phyloP scores from a whole-genome alignment of 257 asterid genomes.

The Echium plantagineum region DNA sequence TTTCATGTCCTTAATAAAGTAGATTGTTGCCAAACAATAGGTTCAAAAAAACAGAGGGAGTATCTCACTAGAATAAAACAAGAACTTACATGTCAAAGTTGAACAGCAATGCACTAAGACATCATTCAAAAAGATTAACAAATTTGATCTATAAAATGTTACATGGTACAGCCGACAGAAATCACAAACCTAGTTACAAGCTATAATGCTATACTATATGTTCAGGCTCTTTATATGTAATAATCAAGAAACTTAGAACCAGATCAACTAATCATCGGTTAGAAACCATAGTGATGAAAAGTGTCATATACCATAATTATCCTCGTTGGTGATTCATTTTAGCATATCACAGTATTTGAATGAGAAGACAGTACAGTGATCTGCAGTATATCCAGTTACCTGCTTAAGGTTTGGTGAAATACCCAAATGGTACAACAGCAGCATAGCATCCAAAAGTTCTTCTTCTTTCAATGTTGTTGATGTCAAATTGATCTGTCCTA shows the following conservation, averaged over 20 bases:
- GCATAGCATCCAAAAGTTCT: constrained; percentile 94
- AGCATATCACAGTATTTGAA: not conserved
- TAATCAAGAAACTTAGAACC: not conserved
- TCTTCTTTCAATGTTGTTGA: constrained; percentile 82
- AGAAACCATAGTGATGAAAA: not conserved
- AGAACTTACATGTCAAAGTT: not conserved
- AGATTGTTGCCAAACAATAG: too few relatives aligned
- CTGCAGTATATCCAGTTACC: constrained; percentile 29
- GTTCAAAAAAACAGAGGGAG: too few relatives aligned
- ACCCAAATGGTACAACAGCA: constrained; percentile 82
- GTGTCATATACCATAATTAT: not conserved
- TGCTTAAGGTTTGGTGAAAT: constrained; percentile 93
- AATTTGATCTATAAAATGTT: not conserved
- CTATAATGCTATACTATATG: too few relatives aligned
- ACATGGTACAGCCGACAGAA: not conserved
- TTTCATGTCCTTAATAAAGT: too few relatives aligned
- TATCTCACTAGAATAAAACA: not conserved
- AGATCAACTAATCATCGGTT: too few relatives aligned
- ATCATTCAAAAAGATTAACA: not conserved
- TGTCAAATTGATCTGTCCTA: constrained; percentile 44
- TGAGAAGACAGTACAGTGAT: not conserved
- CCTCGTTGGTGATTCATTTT: not conserved
- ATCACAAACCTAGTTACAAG: not conserved
- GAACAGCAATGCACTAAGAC: not conserved
- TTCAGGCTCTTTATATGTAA: not conserved